Evolutionary conservation across 2,329 filamentous ascomycete genomes (phyloP).

Genomic region (Myriosclerotinia scirpicola): DNA sequence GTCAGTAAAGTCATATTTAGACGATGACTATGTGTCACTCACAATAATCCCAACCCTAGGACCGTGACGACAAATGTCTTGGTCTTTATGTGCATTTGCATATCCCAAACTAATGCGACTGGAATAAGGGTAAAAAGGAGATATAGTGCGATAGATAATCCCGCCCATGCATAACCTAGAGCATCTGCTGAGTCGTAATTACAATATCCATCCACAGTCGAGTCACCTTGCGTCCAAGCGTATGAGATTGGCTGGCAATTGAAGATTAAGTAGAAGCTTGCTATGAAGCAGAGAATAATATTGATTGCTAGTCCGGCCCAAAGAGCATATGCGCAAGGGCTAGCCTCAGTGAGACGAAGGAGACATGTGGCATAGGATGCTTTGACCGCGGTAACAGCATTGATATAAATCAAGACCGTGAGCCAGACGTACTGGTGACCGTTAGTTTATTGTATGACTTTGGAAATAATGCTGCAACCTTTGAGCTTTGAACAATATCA

Average conservation of each 20-base stretch:
- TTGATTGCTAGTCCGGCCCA: conserved; percentile 20
- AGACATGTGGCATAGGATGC: conserved; percentile 21
- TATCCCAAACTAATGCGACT: conserved; percentile 20
- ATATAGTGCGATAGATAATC: conserved; percentile 14
- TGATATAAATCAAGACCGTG: conserved; percentile 19
- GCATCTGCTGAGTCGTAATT: conserved; percentile 17
- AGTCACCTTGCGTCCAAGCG: conserved; percentile 18
- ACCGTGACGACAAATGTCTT: conserved; percentile 17
- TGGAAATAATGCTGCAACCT: background rate
- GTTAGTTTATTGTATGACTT: background rate
- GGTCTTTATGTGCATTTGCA: conserved; percentile 22
- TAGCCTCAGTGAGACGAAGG: conserved; percentile 19
- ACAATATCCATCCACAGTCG: conserved; percentile 17
- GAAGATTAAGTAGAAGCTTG: conserved; percentile 21
- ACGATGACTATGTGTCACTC: background rate
- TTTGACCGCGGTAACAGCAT: conserved; percentile 18
- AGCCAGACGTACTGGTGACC: conserved; percentile 21
- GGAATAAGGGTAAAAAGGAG: conserved; percentile 17
- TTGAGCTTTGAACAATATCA: conserved; percentile 21
- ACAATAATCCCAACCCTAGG: conserved; percentile 23
- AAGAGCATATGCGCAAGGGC: conserved; percentile 16
- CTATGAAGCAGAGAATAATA: conserved; percentile 17
- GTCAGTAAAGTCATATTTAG: background rate
- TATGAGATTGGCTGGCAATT: conserved; percentile 21
- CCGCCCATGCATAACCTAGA: conserved; percentile 19